phyloP scores from a whole-genome alignment of 192 early-diverging fungal species.

The Mortierella alpina region DNA sequence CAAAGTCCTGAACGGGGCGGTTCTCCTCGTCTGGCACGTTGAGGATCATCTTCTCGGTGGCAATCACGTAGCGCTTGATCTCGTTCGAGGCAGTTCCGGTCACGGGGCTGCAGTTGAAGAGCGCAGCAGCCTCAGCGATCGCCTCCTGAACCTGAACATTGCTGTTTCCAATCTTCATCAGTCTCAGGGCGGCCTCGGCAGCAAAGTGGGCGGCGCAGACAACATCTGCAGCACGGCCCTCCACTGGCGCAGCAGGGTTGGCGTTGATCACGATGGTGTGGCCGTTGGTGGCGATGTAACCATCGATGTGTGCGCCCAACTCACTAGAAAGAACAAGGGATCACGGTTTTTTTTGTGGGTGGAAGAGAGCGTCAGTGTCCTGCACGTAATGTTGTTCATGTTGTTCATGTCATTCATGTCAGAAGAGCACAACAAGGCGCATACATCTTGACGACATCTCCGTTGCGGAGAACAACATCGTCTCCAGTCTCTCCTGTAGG shows the following conservation, averaged over 20 bases:
- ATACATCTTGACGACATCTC: conserved; percentile 91
- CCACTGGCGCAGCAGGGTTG: conserved; percentile 66
- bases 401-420: background rate
- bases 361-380: background rate
- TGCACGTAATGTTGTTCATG: background rate
- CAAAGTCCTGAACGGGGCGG: conserved; percentile 69
- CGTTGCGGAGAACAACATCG: conserved; percentile 71
- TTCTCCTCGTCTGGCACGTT: conserved; percentile 70
- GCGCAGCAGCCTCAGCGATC: conserved; percentile 65
- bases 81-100: conserved; percentile 73
- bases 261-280: conserved; percentile 83
- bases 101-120: conserved; percentile 77
- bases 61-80: conserved; percentile 81
- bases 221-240: conserved; percentile 79
- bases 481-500: conserved; percentile 68
- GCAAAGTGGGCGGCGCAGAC: conserved; percentile 86
- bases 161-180: conserved; percentile 82
- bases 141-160: conserved; percentile 68
- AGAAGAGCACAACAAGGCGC: background rate
- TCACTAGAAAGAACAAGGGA: conserved; percentile 60
- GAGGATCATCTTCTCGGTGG: conserved; percentile 68
- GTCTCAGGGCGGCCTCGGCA: conserved; percentile 82
- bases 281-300: conserved; percentile 85
- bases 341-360: background rate
- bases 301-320: conserved; percentile 92